Evolutionary conservation across 495 filamentous ascomycete species (phyloP).

Genomic region (Pyrenopolyporus hunteri): DNA sequence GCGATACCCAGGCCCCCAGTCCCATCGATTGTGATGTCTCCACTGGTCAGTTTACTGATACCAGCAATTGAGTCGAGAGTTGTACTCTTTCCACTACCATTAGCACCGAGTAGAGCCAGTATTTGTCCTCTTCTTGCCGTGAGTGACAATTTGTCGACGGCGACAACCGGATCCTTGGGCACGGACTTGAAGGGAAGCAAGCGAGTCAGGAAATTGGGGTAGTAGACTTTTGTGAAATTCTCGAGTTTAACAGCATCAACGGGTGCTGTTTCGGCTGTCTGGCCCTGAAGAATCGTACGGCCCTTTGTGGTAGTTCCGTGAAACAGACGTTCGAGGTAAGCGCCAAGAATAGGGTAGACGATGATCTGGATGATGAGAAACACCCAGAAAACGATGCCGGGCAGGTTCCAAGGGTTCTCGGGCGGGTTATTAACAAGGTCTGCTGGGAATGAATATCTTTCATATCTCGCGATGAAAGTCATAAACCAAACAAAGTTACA

Average conservation of each 20-base stretch:
- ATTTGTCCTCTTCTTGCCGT: conserved; percentile 75
- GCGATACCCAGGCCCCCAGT: conserved; percentile 83
- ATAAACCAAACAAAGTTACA: conserved; percentile 80
- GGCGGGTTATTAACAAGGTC: conserved; percentile 64
- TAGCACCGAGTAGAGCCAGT: conserved; percentile 80
- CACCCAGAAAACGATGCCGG: conserved; percentile 70
- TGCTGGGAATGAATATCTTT: conserved; percentile 59
- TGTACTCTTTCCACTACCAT: conserved; percentile 86
- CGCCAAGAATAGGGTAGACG: conserved; percentile 71
- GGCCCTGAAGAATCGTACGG: conserved; percentile 56
- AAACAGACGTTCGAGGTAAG: conserved; percentile 71
- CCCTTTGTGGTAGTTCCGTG: conserved; percentile 74
- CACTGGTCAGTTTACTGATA: conserved; percentile 70
- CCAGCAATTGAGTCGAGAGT: conserved; percentile 87
- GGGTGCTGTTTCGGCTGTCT: conserved; percentile 41
- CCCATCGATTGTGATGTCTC: conserved; percentile 72
- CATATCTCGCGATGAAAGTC: conserved; percentile 70
- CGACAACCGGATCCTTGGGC: conserved; percentile 67
- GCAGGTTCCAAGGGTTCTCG: conserved; percentile 63
- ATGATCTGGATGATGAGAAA: conserved; percentile 76
- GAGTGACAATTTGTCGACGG: conserved; percentile 72
- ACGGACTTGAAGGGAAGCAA: conserved; percentile 61
- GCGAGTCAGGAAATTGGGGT: conserved; percentile 65
- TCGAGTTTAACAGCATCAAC: conserved; percentile 67
- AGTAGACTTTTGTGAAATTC: conserved; percentile 75